Percentiles rank a stretch among this genome's conserved stretches.
Evolutionary conservation across 257 asterid genomes (phyloP).

Genomic region (Henckelia pumila): DNA sequence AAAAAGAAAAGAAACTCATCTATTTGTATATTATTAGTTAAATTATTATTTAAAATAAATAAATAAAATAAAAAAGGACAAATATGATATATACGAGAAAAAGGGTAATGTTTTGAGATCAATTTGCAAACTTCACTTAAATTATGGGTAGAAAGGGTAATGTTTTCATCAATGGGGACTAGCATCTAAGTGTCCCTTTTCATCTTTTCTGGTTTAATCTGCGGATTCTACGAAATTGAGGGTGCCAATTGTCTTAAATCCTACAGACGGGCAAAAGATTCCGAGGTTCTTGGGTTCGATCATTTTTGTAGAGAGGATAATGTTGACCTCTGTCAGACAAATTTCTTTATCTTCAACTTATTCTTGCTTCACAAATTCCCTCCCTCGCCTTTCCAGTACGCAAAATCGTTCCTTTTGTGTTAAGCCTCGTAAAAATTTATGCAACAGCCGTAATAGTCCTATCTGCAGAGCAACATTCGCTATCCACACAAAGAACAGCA

Average conservation of each 20-base stretch:
- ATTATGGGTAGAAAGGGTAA: too few relatives aligned
- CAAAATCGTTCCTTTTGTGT: conserved; percentile 26
- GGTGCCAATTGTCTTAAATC: background rate
- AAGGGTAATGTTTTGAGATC: too few relatives aligned
- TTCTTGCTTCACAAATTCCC: conserved; percentile 35
- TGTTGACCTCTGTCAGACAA: conserved; percentile 64
- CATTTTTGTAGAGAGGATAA: conserved; percentile 39
- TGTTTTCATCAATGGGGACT: too few relatives aligned
- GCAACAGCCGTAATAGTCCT: conserved; percentile 19
- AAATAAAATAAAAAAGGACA: too few relatives aligned
- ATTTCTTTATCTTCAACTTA: conserved; percentile 37
- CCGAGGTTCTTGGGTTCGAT: too few relatives aligned
- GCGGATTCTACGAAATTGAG: background rate
- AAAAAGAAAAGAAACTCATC: too few relatives aligned
- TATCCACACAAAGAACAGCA: conserved; percentile 30
- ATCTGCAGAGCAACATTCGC: conserved; percentile 50
- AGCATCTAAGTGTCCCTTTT: too few relatives aligned
- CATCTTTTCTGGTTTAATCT: too few relatives aligned
- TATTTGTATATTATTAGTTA: too few relatives aligned
- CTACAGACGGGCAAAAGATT: background rate
- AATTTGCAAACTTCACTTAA: too few relatives aligned
- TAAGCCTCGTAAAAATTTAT: conserved; percentile 27
- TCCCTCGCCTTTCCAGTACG: conserved; percentile 30
- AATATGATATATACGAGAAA: too few relatives aligned
- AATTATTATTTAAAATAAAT: too few relatives aligned